Evolutionary conservation across 192 early-diverging fungal genomes (phyloP).

Genomic region (Obelidium mucronatum): DNA sequence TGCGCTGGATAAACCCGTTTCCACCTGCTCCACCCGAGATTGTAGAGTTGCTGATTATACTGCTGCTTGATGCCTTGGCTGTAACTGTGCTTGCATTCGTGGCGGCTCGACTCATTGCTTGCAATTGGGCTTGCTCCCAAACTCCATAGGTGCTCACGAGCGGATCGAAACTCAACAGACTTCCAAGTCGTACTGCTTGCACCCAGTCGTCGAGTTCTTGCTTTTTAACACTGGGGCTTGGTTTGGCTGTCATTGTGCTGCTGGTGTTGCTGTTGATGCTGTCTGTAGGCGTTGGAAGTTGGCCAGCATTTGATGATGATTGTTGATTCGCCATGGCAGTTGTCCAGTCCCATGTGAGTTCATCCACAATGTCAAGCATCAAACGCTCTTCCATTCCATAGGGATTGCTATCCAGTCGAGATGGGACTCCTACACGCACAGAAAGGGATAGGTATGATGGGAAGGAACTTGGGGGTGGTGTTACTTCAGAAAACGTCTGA

Average conservation of each 20-base stretch:
- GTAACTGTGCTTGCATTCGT: conserved; percentile 22
- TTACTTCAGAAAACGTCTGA: conserved; percentile 17
- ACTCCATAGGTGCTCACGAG: conserved; percentile 28
- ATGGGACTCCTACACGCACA: conserved; percentile 29
- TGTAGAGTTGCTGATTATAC: conserved; percentile 1
- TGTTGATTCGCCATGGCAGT: not conserved
- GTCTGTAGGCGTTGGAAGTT: not conserved
- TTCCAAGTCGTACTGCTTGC: conserved; percentile 19
- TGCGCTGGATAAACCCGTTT: conserved; percentile 13
- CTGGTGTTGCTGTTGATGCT: not conserved
- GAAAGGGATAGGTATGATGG: conserved; percentile 27
- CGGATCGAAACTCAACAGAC: conserved; percentile 26
- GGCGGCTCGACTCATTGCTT: conserved; percentile 28
- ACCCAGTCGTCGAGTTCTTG: conserved; percentile 48
- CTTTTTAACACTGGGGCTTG: conserved; percentile 9
- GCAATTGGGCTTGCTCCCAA: conserved; percentile 32
- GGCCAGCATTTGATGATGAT: not conserved
- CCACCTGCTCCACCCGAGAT: not conserved
- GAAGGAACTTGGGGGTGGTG: conserved; percentile 1
- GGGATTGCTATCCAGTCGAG: conserved; percentile 20
- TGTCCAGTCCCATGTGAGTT: conserved; percentile 31
- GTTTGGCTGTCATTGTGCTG: not conserved
- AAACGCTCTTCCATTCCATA: conserved; percentile 29
- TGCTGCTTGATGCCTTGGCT: conserved; percentile 8
- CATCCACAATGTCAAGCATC: conserved; percentile 35